phyloP scores from a whole-genome alignment of 73 alveolate species.

The Tetrahymena malaccensis region DNA sequence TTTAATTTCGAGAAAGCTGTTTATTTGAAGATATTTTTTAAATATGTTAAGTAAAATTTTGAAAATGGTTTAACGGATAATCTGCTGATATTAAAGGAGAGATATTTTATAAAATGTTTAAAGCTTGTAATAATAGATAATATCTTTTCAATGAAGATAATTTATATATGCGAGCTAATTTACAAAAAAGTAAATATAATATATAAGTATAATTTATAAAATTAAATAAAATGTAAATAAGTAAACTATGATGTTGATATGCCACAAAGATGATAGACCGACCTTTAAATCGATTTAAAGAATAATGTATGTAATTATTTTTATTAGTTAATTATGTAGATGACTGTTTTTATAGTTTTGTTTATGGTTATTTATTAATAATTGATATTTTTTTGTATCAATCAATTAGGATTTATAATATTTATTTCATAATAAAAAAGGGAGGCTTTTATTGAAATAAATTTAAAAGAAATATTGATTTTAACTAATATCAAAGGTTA shows the following conservation, averaged over 20 bases:
- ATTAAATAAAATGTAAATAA: neutral
- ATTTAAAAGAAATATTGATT: too few species aligned
- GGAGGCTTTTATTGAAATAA: neutral
- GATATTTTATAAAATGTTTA: neutral
- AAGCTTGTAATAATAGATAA: neutral
- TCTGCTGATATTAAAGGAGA: too few species aligned
- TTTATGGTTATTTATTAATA: neutral
- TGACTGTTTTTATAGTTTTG: neutral
- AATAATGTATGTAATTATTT: too few species aligned
- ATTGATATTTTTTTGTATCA: neutral
- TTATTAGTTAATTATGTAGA: too few species aligned
- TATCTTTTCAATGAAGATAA: neutral
- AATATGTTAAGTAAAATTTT: too few species aligned
- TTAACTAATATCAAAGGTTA: too few species aligned
- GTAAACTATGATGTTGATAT: neutral
- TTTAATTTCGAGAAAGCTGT: too few species aligned
- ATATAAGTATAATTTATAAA: neutral
- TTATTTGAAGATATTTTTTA: too few species aligned
- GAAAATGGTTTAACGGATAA: too few species aligned
- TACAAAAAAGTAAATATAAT: neutral
- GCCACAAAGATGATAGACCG: neutral
- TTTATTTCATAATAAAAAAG: neutral
- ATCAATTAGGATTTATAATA: too few species aligned
- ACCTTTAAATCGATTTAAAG: too few species aligned
- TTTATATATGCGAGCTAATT: neutral